Evolutionary conservation across 176 grass and related monocot species (phyloP).

Genomic region (Musa acuminata): DNA sequence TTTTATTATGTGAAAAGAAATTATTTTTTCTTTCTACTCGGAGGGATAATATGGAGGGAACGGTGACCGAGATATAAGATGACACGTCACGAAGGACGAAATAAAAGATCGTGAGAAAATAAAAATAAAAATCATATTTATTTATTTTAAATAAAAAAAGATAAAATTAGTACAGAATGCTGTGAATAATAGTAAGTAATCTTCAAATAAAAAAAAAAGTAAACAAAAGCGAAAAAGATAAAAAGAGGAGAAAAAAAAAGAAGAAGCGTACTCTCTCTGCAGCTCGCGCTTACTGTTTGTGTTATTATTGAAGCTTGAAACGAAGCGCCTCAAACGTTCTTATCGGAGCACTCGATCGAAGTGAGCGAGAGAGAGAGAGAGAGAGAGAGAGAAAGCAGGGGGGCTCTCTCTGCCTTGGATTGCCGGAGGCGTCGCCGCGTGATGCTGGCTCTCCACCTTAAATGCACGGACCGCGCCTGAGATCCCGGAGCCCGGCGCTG

Average conservation of each 20-base stretch:
- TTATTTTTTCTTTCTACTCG: too few relatives aligned
- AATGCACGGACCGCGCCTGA: neutral
- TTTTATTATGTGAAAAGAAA: too few relatives aligned
- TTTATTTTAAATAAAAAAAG: too few relatives aligned
- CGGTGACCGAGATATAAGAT: too few relatives aligned
- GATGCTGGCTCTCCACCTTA: neutral
- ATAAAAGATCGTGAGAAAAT: too few relatives aligned
- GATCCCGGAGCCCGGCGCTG: neutral
- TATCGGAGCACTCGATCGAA: neutral
- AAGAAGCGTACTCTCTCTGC: neutral
- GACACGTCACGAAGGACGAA: too few relatives aligned
- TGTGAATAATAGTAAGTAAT: too few relatives aligned
- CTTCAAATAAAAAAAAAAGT: neutral
- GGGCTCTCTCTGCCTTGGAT: neutral
- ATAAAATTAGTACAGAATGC: too few relatives aligned
- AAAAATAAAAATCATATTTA: too few relatives aligned
- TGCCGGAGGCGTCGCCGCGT: neutral
- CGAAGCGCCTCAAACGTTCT: neutral
- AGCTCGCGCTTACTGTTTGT: neutral
- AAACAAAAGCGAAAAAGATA: neutral
- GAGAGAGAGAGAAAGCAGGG: neutral
- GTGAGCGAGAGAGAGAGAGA: too few relatives aligned
- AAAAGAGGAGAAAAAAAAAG: neutral
- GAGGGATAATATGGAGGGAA: too few relatives aligned
- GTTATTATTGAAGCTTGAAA: conserved; percentile 5